Base-by-base conservation (phyloP, 1,139 yeast genomes). In the Suhomyces ambrosiae region DNA sequence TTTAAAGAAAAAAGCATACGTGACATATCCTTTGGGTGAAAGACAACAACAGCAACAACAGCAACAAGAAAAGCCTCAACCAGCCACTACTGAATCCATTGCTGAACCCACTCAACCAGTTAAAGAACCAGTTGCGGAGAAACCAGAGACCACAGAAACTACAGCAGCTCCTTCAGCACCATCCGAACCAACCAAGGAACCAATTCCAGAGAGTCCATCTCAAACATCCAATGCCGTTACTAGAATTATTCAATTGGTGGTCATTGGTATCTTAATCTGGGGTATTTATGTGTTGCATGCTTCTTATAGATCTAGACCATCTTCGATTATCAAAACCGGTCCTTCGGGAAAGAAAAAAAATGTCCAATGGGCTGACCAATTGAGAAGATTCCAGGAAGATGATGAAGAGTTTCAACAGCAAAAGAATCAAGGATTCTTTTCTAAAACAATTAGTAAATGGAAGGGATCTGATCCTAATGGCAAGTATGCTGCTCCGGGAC, bases 351-450 rank as follows among this genome's bases (percentile, higher is more conserved):
- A 64, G 48, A 74, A 74, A 59, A 77, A 77, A 54, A 74, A 70
- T 42, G 83, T 78, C 10, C 81, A 74, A 54, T 78, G 82, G 82
- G 74, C 79, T 7, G 82, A 77, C 49, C 76, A 74, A 52, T 53
- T 72, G 39, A 51, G 71, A 40, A 55, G 54, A 30, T 65, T 63
- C 46, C 68, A 68, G 45, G 63, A 56, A 18, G 60, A 54, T 13
- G 68, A 64, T 17, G 63, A 58, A 16, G 53, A 56, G 47, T 49
- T 45, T 32, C 47, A 46, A 26, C 45, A 38, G 21, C 53, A 48
- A 22, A 42, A 46, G 27, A 43, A 48, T 29, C 52, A 55, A 27
- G 64, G 72, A 2, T 58, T 74, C 40, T 47, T 75, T 7, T 52
- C 68, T 11, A 69, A 67, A 38, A 71, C 77, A 3, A 54, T 71